Conservation (phyloP, 306 rosid species). For the Cicer pinnatifidum region DNA sequence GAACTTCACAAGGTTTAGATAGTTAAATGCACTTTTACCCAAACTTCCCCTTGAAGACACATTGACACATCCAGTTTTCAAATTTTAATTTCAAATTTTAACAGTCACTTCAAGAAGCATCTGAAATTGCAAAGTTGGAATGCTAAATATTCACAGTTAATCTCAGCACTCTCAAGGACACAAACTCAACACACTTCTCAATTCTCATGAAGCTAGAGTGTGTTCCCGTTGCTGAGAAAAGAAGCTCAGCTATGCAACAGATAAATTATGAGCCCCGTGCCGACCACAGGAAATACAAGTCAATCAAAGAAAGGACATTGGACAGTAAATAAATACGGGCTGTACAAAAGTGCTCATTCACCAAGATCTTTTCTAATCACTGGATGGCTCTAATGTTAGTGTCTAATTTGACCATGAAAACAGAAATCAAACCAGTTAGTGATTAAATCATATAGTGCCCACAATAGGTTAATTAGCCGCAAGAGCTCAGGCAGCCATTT, state of each 20-base stretch:
- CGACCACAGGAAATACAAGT: background rate
- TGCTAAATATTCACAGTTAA: background rate
- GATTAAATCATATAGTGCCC: background rate
- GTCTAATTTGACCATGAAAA: background rate
- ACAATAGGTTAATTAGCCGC: background rate
- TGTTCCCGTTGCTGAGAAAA: background rate
- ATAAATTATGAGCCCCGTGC: background rate
- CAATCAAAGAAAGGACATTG: background rate
- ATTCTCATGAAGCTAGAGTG: background rate
- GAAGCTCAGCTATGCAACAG: background rate
- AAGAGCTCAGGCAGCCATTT: conserved; percentile 6
- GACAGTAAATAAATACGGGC: background rate
- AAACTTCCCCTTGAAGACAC: background rate
- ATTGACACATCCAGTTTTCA: background rate
- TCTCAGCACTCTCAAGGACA: background rate
- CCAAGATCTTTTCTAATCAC: background rate
- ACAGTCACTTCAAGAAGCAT: background rate
- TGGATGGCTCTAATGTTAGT: background rate
- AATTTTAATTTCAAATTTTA: conserved; percentile 11
- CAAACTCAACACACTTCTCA: background rate
- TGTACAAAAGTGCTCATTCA: background rate
- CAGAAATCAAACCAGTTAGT: background rate
- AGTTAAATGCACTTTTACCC: background rate
- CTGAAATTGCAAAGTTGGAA: background rate
- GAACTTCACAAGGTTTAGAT: background rate